A percentile compares a stretch with the other conserved stretches of the same genome.
Evolutionary conservation across 176 grass and related monocot species (phyloP).

Genomic region (Juncus inflexus): DNA sequence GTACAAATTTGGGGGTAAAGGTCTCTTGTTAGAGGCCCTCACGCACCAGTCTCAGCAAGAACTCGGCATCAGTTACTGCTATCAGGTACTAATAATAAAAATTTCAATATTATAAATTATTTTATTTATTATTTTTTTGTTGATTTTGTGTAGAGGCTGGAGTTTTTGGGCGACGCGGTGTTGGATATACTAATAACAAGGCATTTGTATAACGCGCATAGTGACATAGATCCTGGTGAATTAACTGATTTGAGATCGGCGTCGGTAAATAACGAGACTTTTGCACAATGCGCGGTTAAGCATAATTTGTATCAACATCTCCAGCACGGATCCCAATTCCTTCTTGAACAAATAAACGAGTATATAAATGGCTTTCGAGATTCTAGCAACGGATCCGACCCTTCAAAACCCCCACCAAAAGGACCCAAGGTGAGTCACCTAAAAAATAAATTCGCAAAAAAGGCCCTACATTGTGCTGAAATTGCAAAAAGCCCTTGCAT

Average conservation of each 20-base stretch:
- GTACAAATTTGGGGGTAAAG: slow-evolving; percentile 55
- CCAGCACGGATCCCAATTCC: slow-evolving; percentile 54
- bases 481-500: too few relatives aligned
- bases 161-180: slow-evolving; percentile 89
- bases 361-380: slow-evolving; percentile 56
- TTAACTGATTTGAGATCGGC: slow-evolving; percentile 85
- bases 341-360: slow-evolving; percentile 62
- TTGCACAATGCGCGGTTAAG: slow-evolving; percentile 73
- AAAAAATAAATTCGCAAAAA: too few relatives aligned
- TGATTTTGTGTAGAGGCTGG: slow-evolving; percentile 57
- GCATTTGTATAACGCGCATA: slow-evolving; percentile 62
- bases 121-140: slow-evolving; percentile 15
- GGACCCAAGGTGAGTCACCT: slow-evolving; percentile 83
- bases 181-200: slow-evolving; percentile 77
- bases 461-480: too few relatives aligned
- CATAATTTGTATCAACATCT: slow-evolving; percentile 72
- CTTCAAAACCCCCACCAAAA: slow-evolving; percentile 40
- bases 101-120: background rate
- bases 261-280: slow-evolving; percentile 92
- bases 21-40: slow-evolving; percentile 70
- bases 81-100: slow-evolving; percentile 41
- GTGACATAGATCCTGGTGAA: slow-evolving; percentile 65
- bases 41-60: slow-evolving; percentile 80
- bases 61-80: slow-evolving; percentile 55
- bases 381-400: slow-evolving; percentile 27